A percentile compares a stretch with the other conserved stretches of the same genome.
Conservation (phyloP, 1,139 yeast genomes). For the Debaryomyces psychrophilus region DNA sequence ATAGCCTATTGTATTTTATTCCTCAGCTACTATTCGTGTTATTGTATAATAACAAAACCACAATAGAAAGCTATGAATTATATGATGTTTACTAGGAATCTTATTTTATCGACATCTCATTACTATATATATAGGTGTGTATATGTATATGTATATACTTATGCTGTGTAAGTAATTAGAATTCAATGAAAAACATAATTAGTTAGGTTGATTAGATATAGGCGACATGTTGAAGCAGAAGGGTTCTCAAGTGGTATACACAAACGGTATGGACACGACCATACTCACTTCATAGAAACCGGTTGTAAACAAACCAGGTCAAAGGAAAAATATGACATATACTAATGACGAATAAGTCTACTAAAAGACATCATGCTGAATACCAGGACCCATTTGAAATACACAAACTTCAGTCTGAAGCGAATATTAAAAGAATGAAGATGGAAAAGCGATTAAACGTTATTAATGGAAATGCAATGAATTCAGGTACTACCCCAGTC, state of each 20-base stretch:
- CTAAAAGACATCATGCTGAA: not conserved
- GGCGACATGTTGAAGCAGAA: no score
- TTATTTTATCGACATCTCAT: no score
- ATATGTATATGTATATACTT: no score
- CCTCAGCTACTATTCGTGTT: no score
- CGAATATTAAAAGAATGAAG: constrained; percentile 22
- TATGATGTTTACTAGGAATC: no score
- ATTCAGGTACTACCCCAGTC: constrained; percentile 10
- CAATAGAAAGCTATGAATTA: no score
- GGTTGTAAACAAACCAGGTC: constrained; percentile 3
- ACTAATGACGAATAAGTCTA: not conserved
- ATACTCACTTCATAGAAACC: not conserved
- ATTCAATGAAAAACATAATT: no score
- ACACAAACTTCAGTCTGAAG: constrained; percentile 18
- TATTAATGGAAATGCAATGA: constrained; percentile 6
- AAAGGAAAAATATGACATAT: constrained; percentile 2
- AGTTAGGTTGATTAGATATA: no score
- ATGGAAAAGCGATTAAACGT: constrained; percentile 16
- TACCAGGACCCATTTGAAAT: constrained; percentile 23
- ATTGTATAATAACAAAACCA: no score
- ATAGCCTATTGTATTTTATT: not conserved
- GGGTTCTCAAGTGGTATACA: no score
- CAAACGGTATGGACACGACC: not conserved
- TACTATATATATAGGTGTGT: no score
- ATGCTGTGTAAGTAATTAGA: no score